These are phyloP conservation scores for Cryptococcus sp. DNA, from an alignment of 1,284 basidiomycete species.

Conservation along the genomic window DNA sequence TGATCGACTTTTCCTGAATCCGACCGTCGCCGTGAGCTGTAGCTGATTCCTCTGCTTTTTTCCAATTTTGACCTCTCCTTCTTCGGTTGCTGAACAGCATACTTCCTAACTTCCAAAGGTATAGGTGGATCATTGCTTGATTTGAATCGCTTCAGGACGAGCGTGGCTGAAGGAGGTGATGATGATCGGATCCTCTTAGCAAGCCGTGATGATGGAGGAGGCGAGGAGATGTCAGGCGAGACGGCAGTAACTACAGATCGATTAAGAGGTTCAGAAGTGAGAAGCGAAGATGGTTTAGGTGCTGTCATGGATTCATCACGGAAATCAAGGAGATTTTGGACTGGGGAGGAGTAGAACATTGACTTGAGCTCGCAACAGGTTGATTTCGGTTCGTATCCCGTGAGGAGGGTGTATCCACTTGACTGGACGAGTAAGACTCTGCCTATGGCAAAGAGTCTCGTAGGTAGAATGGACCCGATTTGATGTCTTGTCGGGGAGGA, in stretches of 20 bases:
- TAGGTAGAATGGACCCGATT: neutral
- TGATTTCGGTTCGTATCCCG: slow-evolving; percentile 2
- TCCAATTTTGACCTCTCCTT: slow-evolving; percentile 7
- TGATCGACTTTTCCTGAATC: neutral
- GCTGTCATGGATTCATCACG: neutral
- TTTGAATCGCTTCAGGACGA: slow-evolving; percentile 16
- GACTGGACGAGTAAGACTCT: slow-evolving; percentile 3
- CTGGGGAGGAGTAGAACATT: slow-evolving; percentile 10
- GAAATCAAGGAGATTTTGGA: no score
- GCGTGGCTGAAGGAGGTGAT: slow-evolving; percentile 13
- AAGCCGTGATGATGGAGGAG: neutral
- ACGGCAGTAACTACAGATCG: slow-evolving; percentile 5
- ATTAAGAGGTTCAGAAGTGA: slow-evolving; percentile 30
- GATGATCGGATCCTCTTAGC: slow-evolving; percentile 9
- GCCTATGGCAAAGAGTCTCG: neutral
- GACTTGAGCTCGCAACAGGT: slow-evolving; percentile 9
- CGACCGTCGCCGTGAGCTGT: no score
- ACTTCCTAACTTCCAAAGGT: slow-evolving; percentile 11
- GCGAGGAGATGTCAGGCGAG: no score
- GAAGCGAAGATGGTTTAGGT: slow-evolving; percentile 14
- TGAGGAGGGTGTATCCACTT: slow-evolving; percentile 1
- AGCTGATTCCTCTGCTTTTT: slow-evolving; percentile 11
- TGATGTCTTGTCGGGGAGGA: neutral
- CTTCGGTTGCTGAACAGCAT: slow-evolving; percentile 6
- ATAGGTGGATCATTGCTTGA: slow-evolving; percentile 12